Base-by-base conservation (phyloP, 1,284 basidiomycete genomes). In the Golubevia sp. region DNA sequence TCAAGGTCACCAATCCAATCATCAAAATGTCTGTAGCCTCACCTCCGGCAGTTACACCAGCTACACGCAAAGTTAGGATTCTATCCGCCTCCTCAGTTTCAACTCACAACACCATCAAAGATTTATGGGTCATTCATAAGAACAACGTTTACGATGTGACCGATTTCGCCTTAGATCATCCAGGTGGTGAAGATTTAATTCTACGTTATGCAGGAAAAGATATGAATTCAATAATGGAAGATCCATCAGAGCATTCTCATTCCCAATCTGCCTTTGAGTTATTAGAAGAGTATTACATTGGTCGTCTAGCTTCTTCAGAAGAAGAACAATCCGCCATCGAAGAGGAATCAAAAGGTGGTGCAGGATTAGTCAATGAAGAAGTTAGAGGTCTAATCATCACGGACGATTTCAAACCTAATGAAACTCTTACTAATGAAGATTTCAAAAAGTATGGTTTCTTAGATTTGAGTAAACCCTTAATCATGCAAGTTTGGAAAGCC, bases 251-350 rank as follows among this genome's bases (percentile, higher is more conserved):
- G 77, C 97, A 99, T 84, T 90, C 91, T n/a, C 97, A 99, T 84
- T 95, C 93, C 1, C 90, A 92, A 25, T 89, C 91, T 3, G 97
- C 96, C 0, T 99, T 93, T 83, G 91, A 92, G 52, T 92, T 99
- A 89, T 84, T 99, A 77, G 89, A 91, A 26, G 94, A 97, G 82
- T 93, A 79, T 64, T 62, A 67, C 55, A 73, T 82, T 59, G 80
- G 80, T 4, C 64, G 66, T 6, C 63, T 82, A 6, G 64, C 70
- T 13, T 59, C 63, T 30, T 61, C 66, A 8, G 64, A 62, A 4
- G 67, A 73, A n/a, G 73, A 77, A 62, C 62, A 58, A 26, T 38
- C 58, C 3, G 62, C 63, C 0, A 60, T 66, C 26, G 59, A 62
- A 27, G 59, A 66, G 20, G 20, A 49, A 48, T 49, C 34, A 51